Evolutionary conservation across 768 basidiomycete genomes (phyloP), one percentile per base, ranked within the genome.

Genomic region (Pleurotus tuber-regium): DNA sequence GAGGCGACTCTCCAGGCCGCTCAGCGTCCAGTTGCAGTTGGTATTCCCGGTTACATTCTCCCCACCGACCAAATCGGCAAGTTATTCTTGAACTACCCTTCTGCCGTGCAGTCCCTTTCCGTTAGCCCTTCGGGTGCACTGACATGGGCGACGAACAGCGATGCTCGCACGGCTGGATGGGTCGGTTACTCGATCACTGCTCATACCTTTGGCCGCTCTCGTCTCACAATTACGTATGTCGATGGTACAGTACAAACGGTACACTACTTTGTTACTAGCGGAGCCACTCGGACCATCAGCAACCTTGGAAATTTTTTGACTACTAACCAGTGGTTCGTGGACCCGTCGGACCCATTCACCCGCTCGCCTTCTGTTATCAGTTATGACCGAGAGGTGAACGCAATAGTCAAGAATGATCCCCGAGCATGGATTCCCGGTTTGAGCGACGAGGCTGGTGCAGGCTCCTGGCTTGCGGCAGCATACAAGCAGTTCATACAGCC

Each of bases 381-480:
- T 54, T 82, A 78, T 54, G 80, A 82, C 53, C 69, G 79, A 7
- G 66, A 75, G 49, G 76, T 74, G 2, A 75, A 80, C 53, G 74
- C 74, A 6, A 52, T 73, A 1, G 78, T 82, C 1, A 70, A 61
- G 55, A 72, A 81, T 55, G 80, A 80, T 50, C 69, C 77, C 11
- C 62, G 80, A 31, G 78, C 78, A 11, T 82, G 80, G 80, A 82
- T 82, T 46, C 74, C 78, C n/a, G 80, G 80, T 0, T 57, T 81
- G 53, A 79, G 77, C 43, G 79, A 82, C 55, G 80, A 82, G 61
- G 80, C 76, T n/a, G 80, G 80, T 24, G 79, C 80, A 0, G 79
- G 79, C 9, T 79, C 78, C 19, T 81, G 78, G 78, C 58, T 82
- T 11, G 78, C 80, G 6, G 79, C 76, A 14, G 64, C 73, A 2